Evolutionary conservation across 2,329 filamentous ascomycete species (phyloP).

Genomic region (Dactylella cylindrospora): DNA sequence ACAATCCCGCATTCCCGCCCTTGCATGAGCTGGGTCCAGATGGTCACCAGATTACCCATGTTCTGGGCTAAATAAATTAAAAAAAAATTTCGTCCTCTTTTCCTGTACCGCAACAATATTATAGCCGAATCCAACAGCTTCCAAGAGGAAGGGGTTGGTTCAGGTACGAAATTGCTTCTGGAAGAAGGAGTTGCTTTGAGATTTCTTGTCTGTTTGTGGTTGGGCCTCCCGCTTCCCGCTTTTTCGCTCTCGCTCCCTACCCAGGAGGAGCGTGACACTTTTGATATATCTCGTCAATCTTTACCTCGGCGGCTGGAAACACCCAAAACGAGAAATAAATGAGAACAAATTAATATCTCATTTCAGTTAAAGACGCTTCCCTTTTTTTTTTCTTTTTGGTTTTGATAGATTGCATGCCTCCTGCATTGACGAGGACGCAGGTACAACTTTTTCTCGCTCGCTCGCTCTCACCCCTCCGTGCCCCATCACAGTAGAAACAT

Average conservation of each 20-base stretch:
- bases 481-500: no score
- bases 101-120: background rate
- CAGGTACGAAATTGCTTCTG: constrained; percentile 43
- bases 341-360: no score
- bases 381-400: background rate
- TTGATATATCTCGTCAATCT: constrained; percentile 36
- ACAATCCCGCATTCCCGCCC: constrained; percentile 45
- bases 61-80: constrained; percentile 33
- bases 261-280: constrained; percentile 14
- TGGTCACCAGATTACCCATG: constrained; percentile 42
- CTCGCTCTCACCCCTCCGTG: no score
- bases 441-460: no score
- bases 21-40: constrained; percentile 44
- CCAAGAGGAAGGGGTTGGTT: no score
- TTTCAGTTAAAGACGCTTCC: background rate
- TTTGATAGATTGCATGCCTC: background rate
- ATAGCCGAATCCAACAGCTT: background rate
- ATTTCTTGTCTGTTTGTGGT: no score
- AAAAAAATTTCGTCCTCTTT: no score
- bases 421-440: background rate
- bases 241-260: constrained; percentile 15
- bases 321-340: no score
- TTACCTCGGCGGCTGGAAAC: no score
- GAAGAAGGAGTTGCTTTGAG: constrained; percentile 29
- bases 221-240: background rate